Base-by-base conservation (phyloP, 208 protist species). In the Acanthamoeba healyi region DNA sequence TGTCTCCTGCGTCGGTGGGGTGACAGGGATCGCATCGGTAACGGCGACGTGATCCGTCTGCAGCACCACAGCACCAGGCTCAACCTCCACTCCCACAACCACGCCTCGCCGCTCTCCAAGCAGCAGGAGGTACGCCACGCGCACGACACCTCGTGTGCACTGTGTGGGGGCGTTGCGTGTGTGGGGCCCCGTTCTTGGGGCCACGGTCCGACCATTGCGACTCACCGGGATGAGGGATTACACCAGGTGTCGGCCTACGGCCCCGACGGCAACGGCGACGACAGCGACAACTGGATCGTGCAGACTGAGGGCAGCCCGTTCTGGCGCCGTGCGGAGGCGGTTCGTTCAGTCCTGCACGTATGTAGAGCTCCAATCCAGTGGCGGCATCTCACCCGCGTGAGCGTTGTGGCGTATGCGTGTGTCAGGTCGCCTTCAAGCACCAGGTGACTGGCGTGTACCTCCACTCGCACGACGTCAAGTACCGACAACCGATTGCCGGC, bases 171-270 rank as follows among this genome's bases (percentile, higher is more conserved):
- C n/a, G n/a, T n/a, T n/a, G n/a, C n/a, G n/a, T n/a, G n/a, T n/a
- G n/a, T n/a, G n/a, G n/a, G n/a, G 49, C 10, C 61, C 61, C 29
- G 14, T 26, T 70, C 61, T 34, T 70, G n/a, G n/a, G n/a, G n/a
- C n/a, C n/a, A n/a, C n/a, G n/a, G n/a, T n/a, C n/a, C n/a, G n/a
- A n/a, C n/a, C 61, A 70, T 34, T 70, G 70, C 38, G 70, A 19
- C 44, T 56, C 12, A 84, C 29, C 7, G 6, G 29, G 14, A 7
- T 7, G 9, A 14, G 29, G 58, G 1, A 36, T n/a, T 1, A 32
- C 94, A 24, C n/a, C 86, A 97, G 77, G 96, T 97, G 22, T 95
- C 87, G 40, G 95, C 94, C 86, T 97, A 96, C 81, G 96, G 96
- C 24, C 89, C 96, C 3, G 89, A 97, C 40, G 96, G 95, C 40